Evolutionary conservation across 148 eudicot genomes (phyloP).

Genomic region (Rhododendron ferrugineum): DNA sequence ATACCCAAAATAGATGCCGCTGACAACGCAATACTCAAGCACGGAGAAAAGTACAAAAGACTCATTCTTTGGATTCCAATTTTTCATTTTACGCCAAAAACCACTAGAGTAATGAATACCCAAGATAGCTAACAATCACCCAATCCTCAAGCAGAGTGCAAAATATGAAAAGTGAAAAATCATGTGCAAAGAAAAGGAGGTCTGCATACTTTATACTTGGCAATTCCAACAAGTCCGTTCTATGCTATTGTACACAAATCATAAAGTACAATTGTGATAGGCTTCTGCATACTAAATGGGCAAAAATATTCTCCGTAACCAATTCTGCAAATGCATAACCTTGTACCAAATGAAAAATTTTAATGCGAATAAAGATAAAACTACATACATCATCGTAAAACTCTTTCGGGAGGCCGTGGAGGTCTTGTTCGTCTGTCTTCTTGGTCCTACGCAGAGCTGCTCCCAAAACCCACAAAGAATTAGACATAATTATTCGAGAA

Average conservation of each 20-base stretch:
- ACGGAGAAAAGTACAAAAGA: background rate
- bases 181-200: background rate
- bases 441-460: conserved; percentile 38
- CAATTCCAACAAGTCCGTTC: background rate
- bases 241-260: background rate
- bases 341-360: background rate
- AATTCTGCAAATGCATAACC: background rate
- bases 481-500: background rate
- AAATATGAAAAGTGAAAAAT: background rate
- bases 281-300: background rate
- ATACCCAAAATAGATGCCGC: background rate
- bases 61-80: background rate
- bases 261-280: background rate
- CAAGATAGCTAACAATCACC: background rate
- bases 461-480: background rate
- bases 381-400: conserved; percentile 75
- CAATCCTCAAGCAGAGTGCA: background rate
- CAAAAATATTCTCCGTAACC: background rate
- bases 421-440: conserved; percentile 53
- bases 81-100: background rate
- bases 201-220: background rate
- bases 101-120: background rate
- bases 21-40: background rate
- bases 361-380: background rate
- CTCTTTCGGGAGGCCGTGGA: conserved; percentile 67